A percentile compares a stretch with the other conserved stretches of the same genome.
Evolutionary conservation across 345 rosid genomes (phyloP).

Genomic region (Aquilaria sinensis): DNA sequence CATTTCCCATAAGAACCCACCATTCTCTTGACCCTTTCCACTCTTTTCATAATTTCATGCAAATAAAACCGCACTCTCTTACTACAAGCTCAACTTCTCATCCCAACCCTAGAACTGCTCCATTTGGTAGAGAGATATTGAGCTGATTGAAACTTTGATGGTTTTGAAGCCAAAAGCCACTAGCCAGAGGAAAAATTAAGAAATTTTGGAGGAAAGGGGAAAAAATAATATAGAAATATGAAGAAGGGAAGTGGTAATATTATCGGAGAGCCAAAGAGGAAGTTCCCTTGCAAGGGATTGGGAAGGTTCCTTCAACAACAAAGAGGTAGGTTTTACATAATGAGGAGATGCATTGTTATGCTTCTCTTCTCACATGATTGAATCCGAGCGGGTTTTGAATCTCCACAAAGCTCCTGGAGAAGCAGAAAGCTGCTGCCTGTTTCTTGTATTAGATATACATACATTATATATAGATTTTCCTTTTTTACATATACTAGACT

Average conservation of each 20-base stretch:
- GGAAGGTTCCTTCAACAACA: slow-evolving; percentile 38
- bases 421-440: too few species aligned
- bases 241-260: slow-evolving; percentile 20
- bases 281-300: slow-evolving; percentile 31
- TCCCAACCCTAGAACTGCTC: slow-evolving; percentile 12
- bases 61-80: slow-evolving; percentile 10
- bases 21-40: neutral
- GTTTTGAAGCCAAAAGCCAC: slow-evolving; percentile 2
- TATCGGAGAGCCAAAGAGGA: slow-evolving; percentile 27
- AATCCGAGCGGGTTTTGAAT: neutral
- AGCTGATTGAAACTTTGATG: slow-evolving; percentile 6
- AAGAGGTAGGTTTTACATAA: slow-evolving; percentile 49
- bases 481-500: too few species aligned
- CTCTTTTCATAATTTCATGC: slow-evolving; percentile 17
- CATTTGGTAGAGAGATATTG: slow-evolving; percentile 1
- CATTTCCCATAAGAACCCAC: slow-evolving; percentile 18
- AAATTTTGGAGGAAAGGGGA: neutral
- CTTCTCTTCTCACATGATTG: slow-evolving; percentile 53
- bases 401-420: too few species aligned
- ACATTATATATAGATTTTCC: too few species aligned
- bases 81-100: neutral
- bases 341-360: slow-evolving; percentile 48
- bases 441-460: too few species aligned
- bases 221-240: slow-evolving; percentile 11
- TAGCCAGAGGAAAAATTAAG: neutral